These are phyloP conservation scores for Ganoderma lingzhi DNA, from an alignment of 1,284 basidiomycete species.

Conservation along the genomic window DNA sequence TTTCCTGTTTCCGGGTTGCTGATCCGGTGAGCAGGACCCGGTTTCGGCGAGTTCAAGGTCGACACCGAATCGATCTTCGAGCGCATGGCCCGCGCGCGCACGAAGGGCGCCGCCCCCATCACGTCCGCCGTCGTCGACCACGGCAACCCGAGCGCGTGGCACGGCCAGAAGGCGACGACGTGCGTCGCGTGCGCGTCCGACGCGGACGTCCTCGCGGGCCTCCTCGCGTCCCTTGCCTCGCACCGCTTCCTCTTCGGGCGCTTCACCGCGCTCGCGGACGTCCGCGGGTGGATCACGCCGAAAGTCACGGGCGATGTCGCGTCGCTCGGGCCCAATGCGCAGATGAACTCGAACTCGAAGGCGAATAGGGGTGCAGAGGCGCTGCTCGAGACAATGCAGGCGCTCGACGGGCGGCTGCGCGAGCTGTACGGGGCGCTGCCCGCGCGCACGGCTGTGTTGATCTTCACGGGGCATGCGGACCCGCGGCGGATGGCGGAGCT, in stretches of 20 bases:
- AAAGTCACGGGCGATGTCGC: constrained; percentile 53
- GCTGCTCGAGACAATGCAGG: constrained; percentile 48
- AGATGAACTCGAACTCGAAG: no score
- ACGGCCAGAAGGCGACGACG: constrained; percentile 83
- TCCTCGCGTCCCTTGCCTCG: constrained; percentile 65
- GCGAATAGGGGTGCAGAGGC: constrained; percentile 9
- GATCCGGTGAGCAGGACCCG: constrained; percentile 54
- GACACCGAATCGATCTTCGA: constrained; percentile 91
- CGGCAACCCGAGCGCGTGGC: constrained; percentile 83
- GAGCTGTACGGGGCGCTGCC: constrained; percentile 76
- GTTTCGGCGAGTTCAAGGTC: constrained; percentile 86
- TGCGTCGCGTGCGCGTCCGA: constrained; percentile 78
- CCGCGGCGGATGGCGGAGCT: constrained; percentile 25
- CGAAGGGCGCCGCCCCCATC: constrained; percentile 44
- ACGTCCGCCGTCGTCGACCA: constrained; percentile 84
- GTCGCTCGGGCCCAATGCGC: constrained; percentile 28
- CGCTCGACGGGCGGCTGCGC: constrained; percentile 69
- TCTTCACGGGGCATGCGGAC: constrained; percentile 81
- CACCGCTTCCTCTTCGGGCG: constrained; percentile 87
- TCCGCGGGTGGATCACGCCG: constrained; percentile 77
- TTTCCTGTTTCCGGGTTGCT: background rate
- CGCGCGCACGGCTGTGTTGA: constrained; percentile 78
- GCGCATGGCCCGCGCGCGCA: constrained; percentile 66
- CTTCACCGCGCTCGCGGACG: constrained; percentile 79
- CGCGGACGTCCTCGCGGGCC: constrained; percentile 73